Evolutionary conservation across 2,329 filamentous ascomycete species (phyloP), one percentile per base, ranked within the genome.

Genomic region (Diaporthe batatas): DNA sequence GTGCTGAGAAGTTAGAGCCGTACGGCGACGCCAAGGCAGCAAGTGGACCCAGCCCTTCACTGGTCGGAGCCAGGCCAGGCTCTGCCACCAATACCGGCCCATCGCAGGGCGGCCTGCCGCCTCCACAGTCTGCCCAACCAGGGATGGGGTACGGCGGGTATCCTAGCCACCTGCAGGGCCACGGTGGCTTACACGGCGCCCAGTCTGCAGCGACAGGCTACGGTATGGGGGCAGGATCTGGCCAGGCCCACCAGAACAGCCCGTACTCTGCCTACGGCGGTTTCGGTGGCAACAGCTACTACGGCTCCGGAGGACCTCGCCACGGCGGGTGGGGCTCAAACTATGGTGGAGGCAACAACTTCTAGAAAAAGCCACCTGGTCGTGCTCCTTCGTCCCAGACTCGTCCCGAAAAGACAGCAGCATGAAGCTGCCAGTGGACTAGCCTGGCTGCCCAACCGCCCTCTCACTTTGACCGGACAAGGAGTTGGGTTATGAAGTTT

Each of bases 101-200:
- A 5, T 83, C 86, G 55, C 87, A 88, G 79, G 80, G 84, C 53
- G 88, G 88, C 36, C 86, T 90, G 14, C 89, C 88, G 3, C 88
- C 88, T 36, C 82, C 84, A 32, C 88, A 89, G 75, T 87, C 88
- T 54, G 83, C 81, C 75, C 88, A 87, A 73, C 87, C 89, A 80
- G 81, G 82, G 18, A 88, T 89, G 82, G 85, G 85, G 68, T 91
- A 90, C 77, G 85, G 85, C 64, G 86, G 84, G 69, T 91, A 90
- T 77, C 88, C 87, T 12, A 86, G 83, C 78, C 88, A 90, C 77
- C 79, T 89, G 62, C 86, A 87, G 77, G 84, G 84, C 69, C 54
- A 58, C 16, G 86, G 88, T 74, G 84, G 84, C 64, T 82, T 89
- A 29, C 89, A 91, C 79, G 86, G 87, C 77, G 86, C 79, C 73